Evolutionary conservation across 805 yeast genomes (phyloP).

Genomic region (Ogataea polymorpha): DNA sequence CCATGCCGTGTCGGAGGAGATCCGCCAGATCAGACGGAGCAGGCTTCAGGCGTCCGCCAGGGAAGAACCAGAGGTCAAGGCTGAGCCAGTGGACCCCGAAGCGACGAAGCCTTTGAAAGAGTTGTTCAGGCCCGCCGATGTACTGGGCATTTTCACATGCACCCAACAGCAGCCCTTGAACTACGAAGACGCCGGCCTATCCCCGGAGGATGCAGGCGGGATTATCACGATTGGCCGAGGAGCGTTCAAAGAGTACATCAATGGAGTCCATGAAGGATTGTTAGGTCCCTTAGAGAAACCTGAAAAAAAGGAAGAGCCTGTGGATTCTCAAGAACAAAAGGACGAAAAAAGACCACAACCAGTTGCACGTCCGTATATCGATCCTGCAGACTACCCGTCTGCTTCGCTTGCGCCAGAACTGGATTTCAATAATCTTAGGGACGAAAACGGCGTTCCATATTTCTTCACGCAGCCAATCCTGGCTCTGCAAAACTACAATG

Average conservation of each 20-base stretch:
- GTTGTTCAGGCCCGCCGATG: slow-evolving; percentile 41
- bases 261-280: slow-evolving; percentile 92
- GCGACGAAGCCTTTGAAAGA: slow-evolving; percentile 32
- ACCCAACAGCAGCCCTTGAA: slow-evolving; percentile 14
- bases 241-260: slow-evolving; percentile 86
- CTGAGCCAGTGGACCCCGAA: slow-evolving; percentile 16
- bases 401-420: slow-evolving; percentile 62
- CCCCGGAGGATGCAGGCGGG: slow-evolving; percentile 65
- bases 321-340: slow-evolving; percentile 12
- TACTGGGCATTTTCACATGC: slow-evolving; percentile 53
- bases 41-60: slow-evolving; percentile 19
- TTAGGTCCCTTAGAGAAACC: slow-evolving; percentile 76
- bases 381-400: slow-evolving; percentile 51
- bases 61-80: slow-evolving; percentile 1
- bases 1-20: slow-evolving; percentile 72
- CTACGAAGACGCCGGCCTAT: slow-evolving; percentile 46
- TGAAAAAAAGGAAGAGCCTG: slow-evolving; percentile 3
- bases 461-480: slow-evolving; percentile 75
- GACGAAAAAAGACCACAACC: slow-evolving; percentile 32
- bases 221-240: slow-evolving; percentile 93
- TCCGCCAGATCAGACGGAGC: slow-evolving; percentile 64
- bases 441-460: slow-evolving; percentile 46
- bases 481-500: slow-evolving; percentile 71
- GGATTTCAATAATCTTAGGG: slow-evolving; percentile 35
- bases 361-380: slow-evolving; percentile 63